Percentiles rank a stretch among this genome's conserved stretches.
Conservation (phyloP, 2,329 filamentous ascomycete genomes). For the Ampelomyces quisqualis region DNA sequence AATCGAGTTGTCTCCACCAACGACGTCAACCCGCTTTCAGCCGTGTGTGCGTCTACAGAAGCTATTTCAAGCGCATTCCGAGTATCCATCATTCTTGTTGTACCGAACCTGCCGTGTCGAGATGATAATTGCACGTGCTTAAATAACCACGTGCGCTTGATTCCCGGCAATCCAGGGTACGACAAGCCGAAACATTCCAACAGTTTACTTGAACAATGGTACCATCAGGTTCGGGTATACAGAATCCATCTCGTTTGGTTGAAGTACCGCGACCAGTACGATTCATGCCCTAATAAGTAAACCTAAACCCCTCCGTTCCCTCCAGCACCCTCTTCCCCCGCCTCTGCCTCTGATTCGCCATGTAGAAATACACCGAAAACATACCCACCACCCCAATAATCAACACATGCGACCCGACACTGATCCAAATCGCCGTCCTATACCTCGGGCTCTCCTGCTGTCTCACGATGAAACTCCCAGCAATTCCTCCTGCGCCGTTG, state of each 20-base stretch:
- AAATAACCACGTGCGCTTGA: no score
- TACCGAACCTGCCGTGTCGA: no score
- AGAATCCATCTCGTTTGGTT: not conserved
- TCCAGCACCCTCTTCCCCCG: constrained; percentile 55
- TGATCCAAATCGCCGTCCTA: constrained; percentile 66
- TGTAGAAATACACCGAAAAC: constrained; percentile 57
- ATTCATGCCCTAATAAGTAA: constrained; percentile 49
- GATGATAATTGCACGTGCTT: no score
- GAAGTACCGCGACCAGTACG: no score
- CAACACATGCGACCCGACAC: constrained; percentile 60
- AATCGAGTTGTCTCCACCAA: constrained; percentile 18
- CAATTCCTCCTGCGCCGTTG: constrained; percentile 65
- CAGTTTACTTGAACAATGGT: no score
- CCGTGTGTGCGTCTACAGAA: constrained; percentile 1
- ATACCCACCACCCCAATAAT: constrained; percentile 56
- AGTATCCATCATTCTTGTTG: no score
- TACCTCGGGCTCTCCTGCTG: constrained; percentile 63
- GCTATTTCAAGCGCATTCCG: not conserved
- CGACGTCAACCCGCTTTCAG: constrained; percentile 23
- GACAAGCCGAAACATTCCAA: no score
- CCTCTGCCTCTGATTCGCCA: constrained; percentile 53
- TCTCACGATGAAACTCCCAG: constrained; percentile 66
- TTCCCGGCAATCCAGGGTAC: no score
- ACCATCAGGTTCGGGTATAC: no score
- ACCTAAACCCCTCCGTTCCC: constrained; percentile 50